Base-by-base conservation (phyloP, 108 stramenopile species). In the Nitzschia sp. region DNA sequence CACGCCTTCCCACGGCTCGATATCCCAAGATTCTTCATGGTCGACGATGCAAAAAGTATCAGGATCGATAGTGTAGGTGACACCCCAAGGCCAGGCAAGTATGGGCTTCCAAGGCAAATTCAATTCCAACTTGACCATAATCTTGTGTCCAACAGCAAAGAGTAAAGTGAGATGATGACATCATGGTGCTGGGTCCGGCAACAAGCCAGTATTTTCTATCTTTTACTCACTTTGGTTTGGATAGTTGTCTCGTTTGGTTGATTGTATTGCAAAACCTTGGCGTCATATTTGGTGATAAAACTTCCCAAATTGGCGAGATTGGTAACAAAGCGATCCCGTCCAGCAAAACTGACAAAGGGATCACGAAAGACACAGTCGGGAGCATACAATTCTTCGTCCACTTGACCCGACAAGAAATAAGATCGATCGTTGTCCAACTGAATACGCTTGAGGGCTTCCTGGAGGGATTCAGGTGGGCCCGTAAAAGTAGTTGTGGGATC, bases 81-180 rank as follows among this genome's bases (percentile, higher is more conserved):
- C 96, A 59, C 94, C 94, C 66, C 66, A 67, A 21, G 65, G 65
- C 92, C 91, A 93, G 17, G 94, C 96, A 26, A 96, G 69, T 0
- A 95, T 80, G 1, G 96, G 96, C 73, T 93, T 92, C 96, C 96
- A 96, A 6, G 96, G 96, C 32, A 96, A 70, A 35, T 87, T 88
- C 1, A 96, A 73, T 69, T 94, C 86, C 55, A 95, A 68, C 59
- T 94, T 94, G 33, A 96, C 94, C 90, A 93, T 88, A 46, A 92
- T 72, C 78, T 91, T 19, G 13, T 60, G 42, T 29, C 5, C 6
- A 31, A 58, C 2, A 58, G 4, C 2, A 27, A 26, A 13, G 23
- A 15, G n/a, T n/a, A n/a, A n/a, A n/a, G n/a, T n/a, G 25, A 54
- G 53, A n/a, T n/a, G 13, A 54, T 8, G 8, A 54, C n/a, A n/a